Base-by-base conservation (phyloP, 106 monocot species). In the Acanthochlamys bracteata region DNA sequence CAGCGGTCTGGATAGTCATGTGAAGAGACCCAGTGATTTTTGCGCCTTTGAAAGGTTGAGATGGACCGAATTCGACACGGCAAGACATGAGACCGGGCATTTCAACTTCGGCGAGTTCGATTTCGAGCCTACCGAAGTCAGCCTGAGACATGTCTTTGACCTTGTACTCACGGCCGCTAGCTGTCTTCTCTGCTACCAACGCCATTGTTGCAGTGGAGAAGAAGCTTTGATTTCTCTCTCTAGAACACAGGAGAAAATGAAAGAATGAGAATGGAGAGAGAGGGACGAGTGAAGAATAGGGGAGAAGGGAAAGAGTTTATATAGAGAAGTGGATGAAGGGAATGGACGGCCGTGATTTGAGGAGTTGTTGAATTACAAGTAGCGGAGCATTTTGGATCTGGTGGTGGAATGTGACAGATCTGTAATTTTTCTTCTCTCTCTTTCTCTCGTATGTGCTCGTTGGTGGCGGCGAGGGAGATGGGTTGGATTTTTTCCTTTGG, bases 71-170 rank as follows among this genome's bases (percentile, higher is more conserved):
- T 71, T 91, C 86, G 59, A 68, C 27, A 53, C 86, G 91, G 78
- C 83, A 83, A 14, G 91, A 63, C 76, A 91, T 81, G 61, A 91
- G 76, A 4, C 91, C 91, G 15, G 91, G 91, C 91, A 91, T 91
- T 81, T 91, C 91, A n/a, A 91, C 91, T 83, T 86, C 91, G 54
- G 91, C 86, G 54, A 91, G 86, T 64, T 91, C 91, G 76, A 91
- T 86, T 86, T 91, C 91, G 58, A 86, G 86, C 15, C 91, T 78
- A 25, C 91, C 91, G 68, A 91, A 86, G 81, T 91, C 86, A 21
- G 91, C 86, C 81, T 86, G 86, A 27, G 86, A 78, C 41, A 86
- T 70, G 71, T 91, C 91, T 86, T 83, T 86, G 47, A 91, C 86
- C 91, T 86, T 86, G 76, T 86, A 91, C 81, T 91, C 86, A 42